Percentiles rank a stretch among this genome's conserved stretches.
phyloP scores from a whole-genome alignment of 202 grass and related monocot species.

The Dendrocalamus latiflorus region DNA sequence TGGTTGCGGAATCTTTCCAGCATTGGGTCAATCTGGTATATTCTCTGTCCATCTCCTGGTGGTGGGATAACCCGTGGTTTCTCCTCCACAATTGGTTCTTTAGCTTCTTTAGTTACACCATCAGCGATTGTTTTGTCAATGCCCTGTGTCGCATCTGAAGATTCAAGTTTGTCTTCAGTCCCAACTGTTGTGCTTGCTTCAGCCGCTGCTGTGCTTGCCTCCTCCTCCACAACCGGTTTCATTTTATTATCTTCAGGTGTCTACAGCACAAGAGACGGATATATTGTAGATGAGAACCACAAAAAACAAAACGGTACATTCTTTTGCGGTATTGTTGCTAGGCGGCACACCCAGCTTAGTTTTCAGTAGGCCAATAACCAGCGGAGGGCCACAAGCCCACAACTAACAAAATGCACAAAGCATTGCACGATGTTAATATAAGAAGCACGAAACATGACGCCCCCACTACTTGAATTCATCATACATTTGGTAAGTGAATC shows the following conservation, averaged over 20 bases:
- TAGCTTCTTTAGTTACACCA: constrained; percentile 12
- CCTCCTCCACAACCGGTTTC: constrained; percentile 12
- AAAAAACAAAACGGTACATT: not conserved
- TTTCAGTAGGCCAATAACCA: constrained; percentile 3
- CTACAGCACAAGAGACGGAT: not conserved
- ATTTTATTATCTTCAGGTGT: constrained; percentile 15
- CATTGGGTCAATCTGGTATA: constrained; percentile 74
- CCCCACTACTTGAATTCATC: not conserved
- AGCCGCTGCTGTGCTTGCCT: not conserved
- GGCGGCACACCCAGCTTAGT: not conserved
- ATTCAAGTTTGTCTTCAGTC: constrained; percentile 2
- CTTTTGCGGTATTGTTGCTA: not conserved
- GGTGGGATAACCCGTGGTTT: constrained; percentile 47
- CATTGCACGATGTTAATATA: not conserved
- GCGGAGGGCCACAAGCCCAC: not conserved
- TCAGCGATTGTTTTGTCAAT: not conserved
- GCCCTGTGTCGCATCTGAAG: constrained; percentile 12
- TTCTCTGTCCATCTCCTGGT: constrained; percentile 63
- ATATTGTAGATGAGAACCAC: not conserved
- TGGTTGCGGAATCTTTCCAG: constrained; percentile 48
- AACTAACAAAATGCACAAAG: constrained; percentile 9
- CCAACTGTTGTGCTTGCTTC: not conserved
- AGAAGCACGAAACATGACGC: not conserved
- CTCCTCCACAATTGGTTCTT: constrained; percentile 29
- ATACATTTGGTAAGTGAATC: not conserved